Evolutionary conservation across 768 basidiomycete species (phyloP).

Genomic region (Rhodotorula graminis): DNA sequence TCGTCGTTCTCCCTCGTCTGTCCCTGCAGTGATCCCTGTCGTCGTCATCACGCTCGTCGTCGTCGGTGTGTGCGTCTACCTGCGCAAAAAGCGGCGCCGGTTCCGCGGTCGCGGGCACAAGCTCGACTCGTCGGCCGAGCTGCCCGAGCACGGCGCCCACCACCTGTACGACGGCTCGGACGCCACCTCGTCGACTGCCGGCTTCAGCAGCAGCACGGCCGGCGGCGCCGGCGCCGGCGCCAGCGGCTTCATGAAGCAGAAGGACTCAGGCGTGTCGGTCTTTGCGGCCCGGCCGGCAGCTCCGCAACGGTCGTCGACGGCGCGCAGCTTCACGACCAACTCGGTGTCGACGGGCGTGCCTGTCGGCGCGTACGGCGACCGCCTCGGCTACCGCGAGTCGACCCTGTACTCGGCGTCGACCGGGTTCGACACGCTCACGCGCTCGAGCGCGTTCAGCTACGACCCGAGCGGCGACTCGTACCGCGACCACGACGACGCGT

Average conservation of each 20-base stretch:
- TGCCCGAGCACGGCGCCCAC: neutral
- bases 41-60: slow-evolving; percentile 5
- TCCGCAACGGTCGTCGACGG: slow-evolving; percentile 9
- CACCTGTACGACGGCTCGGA: neutral
- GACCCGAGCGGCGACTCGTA: neutral
- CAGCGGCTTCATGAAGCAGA: slow-evolving; percentile 14
- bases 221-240: too few species aligned
- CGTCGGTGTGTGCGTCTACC: slow-evolving; percentile 8
- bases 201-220: too few species aligned
- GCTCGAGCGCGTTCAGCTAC: slow-evolving; percentile 17
- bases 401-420: slow-evolving; percentile 10
- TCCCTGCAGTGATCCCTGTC: slow-evolving; percentile 9
- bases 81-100: slow-evolving; percentile 6
- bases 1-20: too few species aligned
- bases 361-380: neutral
- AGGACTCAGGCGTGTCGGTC: slow-evolving; percentile 9
- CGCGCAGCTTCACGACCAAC: slow-evolving; percentile 28
- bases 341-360: slow-evolving; percentile 27
- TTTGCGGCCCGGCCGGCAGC: slow-evolving; percentile 12
- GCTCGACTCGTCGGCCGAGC: slow-evolving; percentile 19
- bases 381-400: neutral
- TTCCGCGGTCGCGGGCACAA: slow-evolving; percentile 15
- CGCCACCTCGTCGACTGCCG: neutral
- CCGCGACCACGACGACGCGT: neutral
- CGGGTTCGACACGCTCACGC: slow-evolving; percentile 9